Evolutionary conservation across 176 grass and related monocot species (phyloP).

Genomic region (Zea luxurians): DNA sequence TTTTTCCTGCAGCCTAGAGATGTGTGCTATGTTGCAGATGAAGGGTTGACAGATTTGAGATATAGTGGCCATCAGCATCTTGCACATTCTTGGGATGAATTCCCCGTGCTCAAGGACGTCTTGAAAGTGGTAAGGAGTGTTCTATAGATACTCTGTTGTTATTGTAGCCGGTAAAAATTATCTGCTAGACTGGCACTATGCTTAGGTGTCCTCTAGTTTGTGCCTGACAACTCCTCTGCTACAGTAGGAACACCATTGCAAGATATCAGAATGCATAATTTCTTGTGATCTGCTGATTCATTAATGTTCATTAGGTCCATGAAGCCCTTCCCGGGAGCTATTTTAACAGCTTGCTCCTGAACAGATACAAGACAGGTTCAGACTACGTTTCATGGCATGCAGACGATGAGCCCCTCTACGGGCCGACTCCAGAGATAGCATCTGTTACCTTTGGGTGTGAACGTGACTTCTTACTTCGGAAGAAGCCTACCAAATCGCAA

Average conservation of each 20-base stretch:
- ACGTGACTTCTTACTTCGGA: slow-evolving; percentile 66
- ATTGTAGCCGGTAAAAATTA: neutral
- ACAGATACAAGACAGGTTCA: slow-evolving; percentile 76
- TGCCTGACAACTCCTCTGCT: neutral
- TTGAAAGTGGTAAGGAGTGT: slow-evolving; percentile 50
- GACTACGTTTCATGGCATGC: slow-evolving; percentile 92
- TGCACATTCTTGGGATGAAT: slow-evolving; percentile 83
- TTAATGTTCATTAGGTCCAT: slow-evolving; percentile 52
- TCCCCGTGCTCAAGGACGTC: slow-evolving; percentile 76
- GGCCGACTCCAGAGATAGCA: slow-evolving; percentile 75
- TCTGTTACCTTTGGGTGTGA: slow-evolving; percentile 79
- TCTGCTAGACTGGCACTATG: neutral
- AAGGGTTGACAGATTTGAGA: slow-evolving; percentile 62
- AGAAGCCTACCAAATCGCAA: slow-evolving; percentile 58
- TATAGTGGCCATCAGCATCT: slow-evolving; percentile 74
- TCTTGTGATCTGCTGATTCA: neutral
- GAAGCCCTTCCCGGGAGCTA: slow-evolving; percentile 69
- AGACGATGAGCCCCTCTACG: slow-evolving; percentile 81
- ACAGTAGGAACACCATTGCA: neutral
- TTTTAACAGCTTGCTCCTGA: slow-evolving; percentile 90
- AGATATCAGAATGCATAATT: neutral
- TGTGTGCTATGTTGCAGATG: slow-evolving; percentile 67
- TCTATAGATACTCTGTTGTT: neutral
- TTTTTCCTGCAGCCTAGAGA: slow-evolving; percentile 55
- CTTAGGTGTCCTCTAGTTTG: neutral